Conservation (phyloP, 768 basidiomycete genomes). For the Suillus ampliporus region DNA sequence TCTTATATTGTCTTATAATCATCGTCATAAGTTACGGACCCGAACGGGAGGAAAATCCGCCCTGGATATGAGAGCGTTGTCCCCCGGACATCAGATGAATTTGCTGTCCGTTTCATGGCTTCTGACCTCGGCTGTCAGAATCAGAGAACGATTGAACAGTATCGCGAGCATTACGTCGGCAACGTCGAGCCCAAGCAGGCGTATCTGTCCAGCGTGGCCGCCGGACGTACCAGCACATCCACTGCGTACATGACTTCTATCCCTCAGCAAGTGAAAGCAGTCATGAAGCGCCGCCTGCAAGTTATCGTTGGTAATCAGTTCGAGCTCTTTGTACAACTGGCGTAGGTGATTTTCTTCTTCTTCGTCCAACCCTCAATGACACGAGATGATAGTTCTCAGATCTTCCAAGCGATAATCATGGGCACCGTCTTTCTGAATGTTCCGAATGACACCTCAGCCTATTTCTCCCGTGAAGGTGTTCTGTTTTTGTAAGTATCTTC, state of each 20-base stretch:
- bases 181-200: conserved; percentile 46
- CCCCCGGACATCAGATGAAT: conserved; percentile 58
- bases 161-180: conserved; percentile 52
- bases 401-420: conserved; percentile 36
- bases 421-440: conserved; percentile 52
- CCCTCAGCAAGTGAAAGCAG: conserved; percentile 51
- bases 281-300: conserved; percentile 51
- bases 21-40: conserved; percentile 55
- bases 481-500: conserved; percentile 68
- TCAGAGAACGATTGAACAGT: conserved; percentile 51
- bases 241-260: conserved; percentile 58
- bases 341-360: neutral
- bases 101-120: conserved; percentile 52
- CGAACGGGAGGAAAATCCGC: conserved; percentile 59
- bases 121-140: conserved; percentile 50
- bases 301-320: conserved; percentile 43
- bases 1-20: neutral
- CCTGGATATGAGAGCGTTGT: conserved; percentile 24
- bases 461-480: conserved; percentile 70
- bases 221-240: conserved; percentile 50
- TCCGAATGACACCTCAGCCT: conserved; percentile 40
- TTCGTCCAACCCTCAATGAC: neutral
- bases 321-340: neutral
- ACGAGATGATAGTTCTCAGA: conserved; percentile 41
- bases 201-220: conserved; percentile 54